Percentiles rank a stretch among this genome's conserved stretches.
These are phyloP conservation scores for Amoeboaphelidium protococcarum DNA, from an alignment of 371 early-diverging fungal species.

Conservation along the genomic window DNA sequence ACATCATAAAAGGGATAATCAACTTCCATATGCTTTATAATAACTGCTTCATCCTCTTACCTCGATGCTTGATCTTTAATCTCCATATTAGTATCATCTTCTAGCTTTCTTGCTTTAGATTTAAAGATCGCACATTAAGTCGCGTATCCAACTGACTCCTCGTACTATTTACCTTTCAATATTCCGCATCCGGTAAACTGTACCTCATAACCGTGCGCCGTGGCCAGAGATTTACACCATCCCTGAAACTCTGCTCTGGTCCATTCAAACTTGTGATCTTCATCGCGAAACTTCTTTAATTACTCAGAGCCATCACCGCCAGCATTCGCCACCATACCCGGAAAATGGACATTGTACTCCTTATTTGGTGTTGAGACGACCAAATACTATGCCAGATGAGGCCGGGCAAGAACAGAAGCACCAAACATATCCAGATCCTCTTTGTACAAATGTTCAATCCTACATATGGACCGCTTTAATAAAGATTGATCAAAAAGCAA, in stretches of 20 bases:
- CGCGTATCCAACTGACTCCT: too few species aligned
- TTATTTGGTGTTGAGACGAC: conserved; percentile 30
- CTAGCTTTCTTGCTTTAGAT: too few species aligned
- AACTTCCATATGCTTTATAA: too few species aligned
- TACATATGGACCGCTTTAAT: too few species aligned
- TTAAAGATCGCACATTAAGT: too few species aligned
- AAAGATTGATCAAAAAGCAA: too few species aligned
- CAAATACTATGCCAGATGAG: conserved; percentile 23
- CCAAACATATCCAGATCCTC: conserved; percentile 23
- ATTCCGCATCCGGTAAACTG: conserved; percentile 37
- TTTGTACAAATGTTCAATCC: conserved; percentile 44
- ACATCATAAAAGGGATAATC: too few species aligned
- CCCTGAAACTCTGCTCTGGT: conserved; percentile 43
- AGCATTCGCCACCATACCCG: conserved; percentile 41
- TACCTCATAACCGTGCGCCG: conserved; percentile 28
- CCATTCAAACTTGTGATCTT: conserved; percentile 85
- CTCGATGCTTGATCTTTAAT: too few species aligned
- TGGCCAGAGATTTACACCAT: conserved; percentile 37
- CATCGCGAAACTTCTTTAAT: conserved; percentile 32
- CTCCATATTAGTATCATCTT: too few species aligned
- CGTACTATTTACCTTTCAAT: not conserved
- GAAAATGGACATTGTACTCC: conserved; percentile 65
- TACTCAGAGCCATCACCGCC: conserved; percentile 45
- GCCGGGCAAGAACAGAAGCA: conserved; percentile 25
- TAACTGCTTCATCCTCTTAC: too few species aligned